Evolutionary conservation across 1,284 basidiomycete genomes (phyloP), one percentile per base, ranked within the genome.

Genomic region (Irpex rosettiformis): DNA sequence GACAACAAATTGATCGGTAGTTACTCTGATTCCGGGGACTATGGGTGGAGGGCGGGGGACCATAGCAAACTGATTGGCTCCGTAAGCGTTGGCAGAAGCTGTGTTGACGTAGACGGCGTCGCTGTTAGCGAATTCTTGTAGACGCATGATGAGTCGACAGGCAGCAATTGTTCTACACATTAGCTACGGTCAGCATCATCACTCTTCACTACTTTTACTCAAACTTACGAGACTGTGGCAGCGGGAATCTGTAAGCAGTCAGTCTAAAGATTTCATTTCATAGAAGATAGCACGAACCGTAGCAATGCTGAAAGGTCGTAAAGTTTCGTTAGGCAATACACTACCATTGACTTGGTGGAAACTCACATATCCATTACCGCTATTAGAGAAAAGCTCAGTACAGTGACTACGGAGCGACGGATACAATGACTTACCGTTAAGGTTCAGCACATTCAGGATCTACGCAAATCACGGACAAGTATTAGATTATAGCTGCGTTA

Each of bases 321-420:
- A n/a, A 18, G 49, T 21, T 11, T 29, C 43, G 22, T 55, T 52
- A 51, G 55, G 42, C 37, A 28, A 27, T 8, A 30, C 8, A 27
- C 18, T 11, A 3, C 10, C n/a, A 21, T 13, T 5, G 16, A 24
- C 18, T 2, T 25, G 6, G 18, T 40, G 3, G 22, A 24, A 24
- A 75, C 84, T 73, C 69, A 86, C 85, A 88, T 78, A 63, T 86
- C 84, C 84, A 88, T 86, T n/a, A 79, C 71, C 25, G 78, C 84
- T 86, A 58, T 29, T 28, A 55, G 52, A 52, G 4, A 53, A 6
- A 43, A 28, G 55, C 53, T 47, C 42, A 10, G 55, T 56, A 30
- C 30, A 21, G 42, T 52, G 55, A 21, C 40, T 48, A 42, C 30
- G 16, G 22, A 51, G 4, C 3, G 42, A 37, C 58, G 29, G 16